A percentile compares a stretch with the other conserved stretches of the same genome.
These are phyloP conservation scores for Brassica nigra DNA, from an alignment of 345 rosid species.

Conservation along the genomic window DNA sequence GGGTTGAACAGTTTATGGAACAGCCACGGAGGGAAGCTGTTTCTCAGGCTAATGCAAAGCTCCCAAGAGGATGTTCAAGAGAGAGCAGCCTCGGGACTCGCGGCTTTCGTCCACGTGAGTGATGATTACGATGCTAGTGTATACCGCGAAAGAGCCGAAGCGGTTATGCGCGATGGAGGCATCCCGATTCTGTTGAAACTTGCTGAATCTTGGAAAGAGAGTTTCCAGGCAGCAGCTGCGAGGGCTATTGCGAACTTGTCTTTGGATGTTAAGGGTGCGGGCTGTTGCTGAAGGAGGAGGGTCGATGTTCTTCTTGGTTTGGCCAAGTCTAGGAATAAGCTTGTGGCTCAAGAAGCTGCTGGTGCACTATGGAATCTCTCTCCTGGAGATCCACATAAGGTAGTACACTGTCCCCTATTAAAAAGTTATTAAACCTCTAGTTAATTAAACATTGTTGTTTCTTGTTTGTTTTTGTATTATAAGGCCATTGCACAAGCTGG, in stretches of 20 bases:
- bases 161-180: conserved; percentile 76
- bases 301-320: conserved; percentile 60
- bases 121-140: conserved; percentile 69
- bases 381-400: conserved; percentile 82
- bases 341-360: conserved; percentile 58
- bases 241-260: conserved; percentile 87
- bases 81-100: conserved; percentile 76
- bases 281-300: conserved; percentile 79
- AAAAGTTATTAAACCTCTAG: not conserved
- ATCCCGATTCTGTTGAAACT: conserved; percentile 54
- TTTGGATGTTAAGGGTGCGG: conserved; percentile 63
- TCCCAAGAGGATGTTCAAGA: conserved; percentile 85
- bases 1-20: conserved; percentile 71
- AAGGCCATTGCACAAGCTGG: too few relatives aligned
- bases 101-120: conserved; percentile 70
- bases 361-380: conserved; percentile 64
- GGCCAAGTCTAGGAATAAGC: conserved; percentile 74
- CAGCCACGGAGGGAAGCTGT: conserved; percentile 65
- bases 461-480: conserved; percentile 25
- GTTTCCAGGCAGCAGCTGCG: conserved; percentile 77
- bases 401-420: conserved; percentile 15
- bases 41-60: conserved; percentile 77
- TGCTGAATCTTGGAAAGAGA: conserved; percentile 49
- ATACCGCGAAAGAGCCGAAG: conserved; percentile 78
- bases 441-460: conserved; percentile 1